These are phyloP conservation scores for Aspergillus versicolor DNA, from an alignment of 2,329 filamentous ascomycete species.

Conservation along the genomic window DNA sequence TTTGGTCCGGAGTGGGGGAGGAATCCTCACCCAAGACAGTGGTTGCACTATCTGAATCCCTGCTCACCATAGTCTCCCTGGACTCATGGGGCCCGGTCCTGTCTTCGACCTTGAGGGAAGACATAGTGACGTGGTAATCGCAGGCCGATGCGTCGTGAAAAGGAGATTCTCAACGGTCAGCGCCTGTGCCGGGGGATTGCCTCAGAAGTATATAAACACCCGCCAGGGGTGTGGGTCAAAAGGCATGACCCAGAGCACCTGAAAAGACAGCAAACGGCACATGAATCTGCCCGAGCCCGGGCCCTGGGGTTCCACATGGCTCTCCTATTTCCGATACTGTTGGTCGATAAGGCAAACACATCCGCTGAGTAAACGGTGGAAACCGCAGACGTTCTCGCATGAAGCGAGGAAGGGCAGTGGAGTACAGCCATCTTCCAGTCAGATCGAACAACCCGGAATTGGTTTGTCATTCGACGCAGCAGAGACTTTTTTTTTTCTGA, in stretches of 20 bases:
- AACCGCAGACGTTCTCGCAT: neutral
- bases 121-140: neutral
- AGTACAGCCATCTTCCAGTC: conserved; percentile 2
- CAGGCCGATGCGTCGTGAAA: neutral
- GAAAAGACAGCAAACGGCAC: neutral
- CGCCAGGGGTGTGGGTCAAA: conserved; percentile 4
- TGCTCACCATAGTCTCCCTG: conserved; percentile 15
- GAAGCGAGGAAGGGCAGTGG: neutral
- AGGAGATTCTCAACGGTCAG: neutral
- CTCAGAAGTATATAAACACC: conserved; percentile 15
- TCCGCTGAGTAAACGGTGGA: conserved; percentile 9
- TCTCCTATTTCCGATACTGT: conserved; percentile 1
- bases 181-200: neutral
- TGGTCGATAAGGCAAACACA: neutral
- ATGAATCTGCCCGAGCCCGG: conserved; percentile 9
- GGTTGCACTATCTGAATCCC: conserved; percentile 29
- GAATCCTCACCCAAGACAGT: conserved; percentile 28
- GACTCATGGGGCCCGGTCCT: conserved; percentile 6
- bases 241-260: neutral
- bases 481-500: neutral
- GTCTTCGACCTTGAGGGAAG: conserved; percentile 15
- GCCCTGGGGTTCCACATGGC: conserved; percentile 6
- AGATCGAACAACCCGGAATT: neutral
- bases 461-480: neutral
- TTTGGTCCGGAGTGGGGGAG: conserved; percentile 9